phyloP scores from a whole-genome alignment of 2,329 filamentous ascomycete species.

The Berkeleyomyces rouxiae region DNA sequence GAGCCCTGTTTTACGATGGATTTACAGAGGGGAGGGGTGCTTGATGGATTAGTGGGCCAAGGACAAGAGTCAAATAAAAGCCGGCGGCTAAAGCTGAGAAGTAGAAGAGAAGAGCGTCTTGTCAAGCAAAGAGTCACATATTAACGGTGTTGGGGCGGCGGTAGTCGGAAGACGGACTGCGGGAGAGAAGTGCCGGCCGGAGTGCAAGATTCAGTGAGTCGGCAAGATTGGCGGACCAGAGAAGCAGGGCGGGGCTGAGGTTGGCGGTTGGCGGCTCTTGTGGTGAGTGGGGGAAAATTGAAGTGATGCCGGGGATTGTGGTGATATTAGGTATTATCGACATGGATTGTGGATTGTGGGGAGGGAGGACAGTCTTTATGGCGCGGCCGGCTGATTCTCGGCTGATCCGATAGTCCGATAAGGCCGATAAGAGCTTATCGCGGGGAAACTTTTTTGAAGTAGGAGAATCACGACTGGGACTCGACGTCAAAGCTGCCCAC shows the following conservation, averaged over 20 bases:
- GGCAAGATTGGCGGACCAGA: too few species aligned
- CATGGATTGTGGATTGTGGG: background rate
- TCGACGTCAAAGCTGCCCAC: background rate
- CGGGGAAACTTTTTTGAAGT: conserved; percentile 12
- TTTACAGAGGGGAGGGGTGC: background rate
- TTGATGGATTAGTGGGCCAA: background rate
- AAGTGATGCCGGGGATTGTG: background rate
- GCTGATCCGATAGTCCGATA: conserved; percentile 5
- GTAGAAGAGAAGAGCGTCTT: conserved; percentile 1
- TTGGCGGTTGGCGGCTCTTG: background rate
- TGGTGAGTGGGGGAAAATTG: background rate
- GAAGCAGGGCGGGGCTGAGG: background rate
- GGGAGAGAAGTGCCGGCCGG: background rate
- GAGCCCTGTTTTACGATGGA: background rate
- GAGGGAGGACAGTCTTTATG: background rate
- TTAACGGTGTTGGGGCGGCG: conserved; percentile 8
- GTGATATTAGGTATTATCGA: background rate
- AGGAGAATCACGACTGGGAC: too few species aligned
- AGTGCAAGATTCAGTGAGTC: background rate
- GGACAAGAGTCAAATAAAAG: background rate
- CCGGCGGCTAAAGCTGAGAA: conserved; percentile 5
- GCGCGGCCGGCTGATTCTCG: background rate
- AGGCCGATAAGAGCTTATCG: conserved; percentile 5
- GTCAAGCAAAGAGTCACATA: conserved; percentile 13
- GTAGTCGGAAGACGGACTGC: background rate